Evolutionary conservation across 2,329 filamentous ascomycete species (phyloP).

Genomic region (Teratosphaeria viscida): DNA sequence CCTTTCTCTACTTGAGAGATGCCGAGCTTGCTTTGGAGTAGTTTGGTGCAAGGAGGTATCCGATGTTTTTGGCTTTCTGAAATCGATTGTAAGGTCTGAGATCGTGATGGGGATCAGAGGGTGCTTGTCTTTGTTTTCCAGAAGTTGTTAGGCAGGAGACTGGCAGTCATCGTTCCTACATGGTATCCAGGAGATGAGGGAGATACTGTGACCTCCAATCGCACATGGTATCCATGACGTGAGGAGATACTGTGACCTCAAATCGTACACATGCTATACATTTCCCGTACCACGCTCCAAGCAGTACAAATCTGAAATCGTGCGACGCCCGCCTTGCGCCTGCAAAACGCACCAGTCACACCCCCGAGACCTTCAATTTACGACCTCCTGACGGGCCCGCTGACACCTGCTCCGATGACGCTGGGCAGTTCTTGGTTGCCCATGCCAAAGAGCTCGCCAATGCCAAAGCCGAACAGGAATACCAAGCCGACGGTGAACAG

Average conservation of each 20-base stretch:
- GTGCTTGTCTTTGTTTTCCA: no score
- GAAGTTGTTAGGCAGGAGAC: no score
- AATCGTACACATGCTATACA: neutral
- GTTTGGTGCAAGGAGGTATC: no score
- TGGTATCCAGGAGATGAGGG: no score
- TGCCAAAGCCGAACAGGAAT: constrained; percentile 55
- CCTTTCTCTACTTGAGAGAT: no score
- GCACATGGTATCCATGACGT: no score
- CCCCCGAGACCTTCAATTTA: neutral
- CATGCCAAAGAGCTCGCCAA: constrained; percentile 71
- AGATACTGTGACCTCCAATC: no score
- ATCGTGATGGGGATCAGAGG: no score
- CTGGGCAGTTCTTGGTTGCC: constrained; percentile 82
- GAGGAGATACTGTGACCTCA: neutral
- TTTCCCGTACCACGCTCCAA: neutral
- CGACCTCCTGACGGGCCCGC: constrained; percentile 39
- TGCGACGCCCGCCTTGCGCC: neutral
- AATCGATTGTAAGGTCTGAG: no score
- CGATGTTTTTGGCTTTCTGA: no score
- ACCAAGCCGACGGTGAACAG: constrained; percentile 63
- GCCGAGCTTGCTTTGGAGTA: no score
- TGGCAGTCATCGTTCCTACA: no score
- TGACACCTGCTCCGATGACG: constrained; percentile 92
- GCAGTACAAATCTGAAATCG: neutral
- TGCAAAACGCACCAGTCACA: neutral